Percentiles rank a stretch among this genome's conserved stretches.
These are phyloP conservation scores for Lineolata rhizophorae DNA, from an alignment of 495 filamentous ascomycete species.

Conservation along the genomic window DNA sequence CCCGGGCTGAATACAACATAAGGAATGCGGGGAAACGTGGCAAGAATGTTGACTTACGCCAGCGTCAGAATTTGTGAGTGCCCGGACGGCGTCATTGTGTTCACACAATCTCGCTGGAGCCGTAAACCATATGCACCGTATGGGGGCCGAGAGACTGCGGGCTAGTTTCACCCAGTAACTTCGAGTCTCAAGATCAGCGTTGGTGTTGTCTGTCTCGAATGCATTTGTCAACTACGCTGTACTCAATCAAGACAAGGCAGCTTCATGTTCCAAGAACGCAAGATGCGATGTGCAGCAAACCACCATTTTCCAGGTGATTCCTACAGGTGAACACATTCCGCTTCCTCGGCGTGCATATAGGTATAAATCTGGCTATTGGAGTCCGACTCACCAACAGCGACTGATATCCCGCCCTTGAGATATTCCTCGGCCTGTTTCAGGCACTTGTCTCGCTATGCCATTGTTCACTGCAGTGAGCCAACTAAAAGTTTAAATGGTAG, in stretches of 20 bases:
- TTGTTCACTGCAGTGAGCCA: too few relatives aligned
- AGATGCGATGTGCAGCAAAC: too few relatives aligned
- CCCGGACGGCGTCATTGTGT: slow-evolving; percentile 76
- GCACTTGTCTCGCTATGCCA: slow-evolving; percentile 52
- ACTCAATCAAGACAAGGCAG: too few relatives aligned
- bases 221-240: too few relatives aligned
- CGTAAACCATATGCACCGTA: slow-evolving; percentile 75
- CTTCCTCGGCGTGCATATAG: too few relatives aligned
- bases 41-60: slow-evolving; percentile 18
- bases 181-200: slow-evolving; percentile 55
- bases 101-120: slow-evolving; percentile 48
- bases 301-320: too few relatives aligned
- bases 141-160: slow-evolving; percentile 41
- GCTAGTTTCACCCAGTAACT: slow-evolving; percentile 56
- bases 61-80: slow-evolving; percentile 36
- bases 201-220: slow-evolving; percentile 93
- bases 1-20: too few relatives aligned
- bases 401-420: slow-evolving; percentile 28
- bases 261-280: too few relatives aligned
- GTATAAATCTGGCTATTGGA: slow-evolving; percentile 2
- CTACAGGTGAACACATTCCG: too few relatives aligned
- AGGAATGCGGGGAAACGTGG: too few relatives aligned
- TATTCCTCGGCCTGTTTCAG: slow-evolving; percentile 48
- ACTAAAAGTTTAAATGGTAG: too few relatives aligned
- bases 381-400: slow-evolving; percentile 1